A percentile compares a stretch with the other conserved stretches of the same genome.
Evolutionary conservation across 768 basidiomycete species (phyloP).

Genomic region (Suillus alpinus): DNA sequence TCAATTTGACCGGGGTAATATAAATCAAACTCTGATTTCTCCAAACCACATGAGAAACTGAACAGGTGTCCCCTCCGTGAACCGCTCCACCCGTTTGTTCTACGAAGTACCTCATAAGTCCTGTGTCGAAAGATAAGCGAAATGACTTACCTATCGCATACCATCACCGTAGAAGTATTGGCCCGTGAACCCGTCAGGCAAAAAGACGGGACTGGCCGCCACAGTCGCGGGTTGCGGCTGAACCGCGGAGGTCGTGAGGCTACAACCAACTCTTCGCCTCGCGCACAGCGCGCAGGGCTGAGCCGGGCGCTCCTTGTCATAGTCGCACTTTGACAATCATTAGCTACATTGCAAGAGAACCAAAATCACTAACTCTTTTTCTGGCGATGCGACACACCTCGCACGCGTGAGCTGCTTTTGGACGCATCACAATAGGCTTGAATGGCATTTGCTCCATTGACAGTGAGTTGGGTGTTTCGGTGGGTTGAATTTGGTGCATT

Average conservation of each 20-base stretch:
- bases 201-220: not conserved
- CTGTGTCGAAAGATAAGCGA: not conserved
- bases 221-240: slow-evolving; percentile 1
- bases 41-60: not conserved
- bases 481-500: not conserved
- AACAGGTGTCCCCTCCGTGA: not conserved
- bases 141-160: not conserved
- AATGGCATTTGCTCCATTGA: not conserved
- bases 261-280: slow-evolving; percentile 11
- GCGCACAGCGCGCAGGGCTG: slow-evolving; percentile 23
- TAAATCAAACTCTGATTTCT: slow-evolving; percentile 1
- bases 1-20: not conserved
- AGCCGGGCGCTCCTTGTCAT: slow-evolving; percentile 10
- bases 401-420: not conserved
- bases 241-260: slow-evolving; percentile 10
- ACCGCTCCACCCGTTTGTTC: no score
- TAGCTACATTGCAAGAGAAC: not conserved
- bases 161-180: not conserved
- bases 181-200: not conserved
- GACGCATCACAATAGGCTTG: not conserved
- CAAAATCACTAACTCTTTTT: not conserved
- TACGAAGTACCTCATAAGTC: not conserved
- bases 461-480: not conserved
- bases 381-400: not conserved
- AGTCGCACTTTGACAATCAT: slow-evolving; percentile 7